Base-by-base conservation (phyloP, 306 rosid genomes). In the Sicyos baderoa region DNA sequence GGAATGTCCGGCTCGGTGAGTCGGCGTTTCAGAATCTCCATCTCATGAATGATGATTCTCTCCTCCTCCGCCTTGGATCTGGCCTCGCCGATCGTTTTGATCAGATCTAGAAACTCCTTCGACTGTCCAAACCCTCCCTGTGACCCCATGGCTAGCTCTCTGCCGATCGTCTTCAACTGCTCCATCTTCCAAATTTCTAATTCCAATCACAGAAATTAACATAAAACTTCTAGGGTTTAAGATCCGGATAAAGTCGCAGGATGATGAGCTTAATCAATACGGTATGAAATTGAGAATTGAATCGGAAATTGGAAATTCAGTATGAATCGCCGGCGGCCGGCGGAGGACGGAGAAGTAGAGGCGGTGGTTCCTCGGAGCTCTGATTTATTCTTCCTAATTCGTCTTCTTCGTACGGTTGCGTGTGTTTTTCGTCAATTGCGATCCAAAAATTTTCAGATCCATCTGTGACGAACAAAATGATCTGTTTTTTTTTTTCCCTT, bases 101-200 rank as follows among this genome's bases (percentile, higher is more conserved):
- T 87, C 16, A 93, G 89, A 73, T 93, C 96, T 11, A 93, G 82
- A 25, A 93, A 90, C 77, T 93, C 97, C 82, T 93, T 93, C 40
- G 96, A 90, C 74, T 90, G 96, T 0, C 94, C 96, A 84, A 92
- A 92, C 40, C 95, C 93, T n/a, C 91, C 96, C 48, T 90, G 99
- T 54, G 99, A 93, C 44, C 96, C 97, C 99, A 94, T 94, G 37
- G 97, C 91, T 9, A 93, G 89, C 77, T 93, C 99, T n/a, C 95
- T 82, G 0, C 99, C 97, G 74, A 90, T 84, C 23, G 88, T 86
- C 82, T 94, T 94, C 76, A 94, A 65, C 64, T 93, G 98, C 88
- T 93, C 95, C 98, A 93, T 80, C 23, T 53, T 65, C 61, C 13
- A 42, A 57, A 37, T 47, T 57, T 6, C 7, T 14, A 9, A 25